Percentiles rank a stretch among this genome's conserved stretches.
Conservation (phyloP, 2,329 filamentous ascomycete species). For the Xylariaceae sp. region DNA sequence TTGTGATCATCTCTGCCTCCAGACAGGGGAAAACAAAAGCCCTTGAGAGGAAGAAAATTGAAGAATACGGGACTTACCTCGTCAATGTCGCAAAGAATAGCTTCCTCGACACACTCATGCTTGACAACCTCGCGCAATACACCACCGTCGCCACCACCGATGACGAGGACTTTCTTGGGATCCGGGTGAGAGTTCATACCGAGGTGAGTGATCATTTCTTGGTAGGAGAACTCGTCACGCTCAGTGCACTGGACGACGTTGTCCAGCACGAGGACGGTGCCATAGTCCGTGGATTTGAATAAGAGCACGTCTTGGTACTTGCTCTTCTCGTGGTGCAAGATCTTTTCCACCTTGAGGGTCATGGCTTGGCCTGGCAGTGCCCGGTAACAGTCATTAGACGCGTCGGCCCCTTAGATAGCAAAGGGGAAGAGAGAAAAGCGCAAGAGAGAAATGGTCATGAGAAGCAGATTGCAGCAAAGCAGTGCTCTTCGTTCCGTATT, state of each 20-base stretch:
- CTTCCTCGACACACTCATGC: constrained; percentile 95
- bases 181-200: constrained; percentile 98
- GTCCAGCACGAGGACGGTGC: constrained; percentile 92
- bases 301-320: constrained; percentile 98
- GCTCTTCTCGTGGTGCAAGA: constrained; percentile 98
- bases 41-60: not conserved
- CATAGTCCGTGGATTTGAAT: constrained; percentile 97
- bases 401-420: not conserved
- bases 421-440: not conserved
- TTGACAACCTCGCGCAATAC: constrained; percentile 98
- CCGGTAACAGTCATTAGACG: constrained; percentile 7
- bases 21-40: not conserved
- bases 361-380: constrained; percentile 75
- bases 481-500: not conserved
- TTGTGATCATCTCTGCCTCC: not conserved
- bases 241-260: constrained; percentile 99
- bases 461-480: not conserved
- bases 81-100: constrained; percentile 95
- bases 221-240: constrained; percentile 98
- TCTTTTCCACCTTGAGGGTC: constrained; percentile 95
- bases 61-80: constrained; percentile 50
- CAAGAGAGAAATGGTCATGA: not conserved
- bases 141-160: constrained; percentile 94
- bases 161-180: constrained; percentile 97
- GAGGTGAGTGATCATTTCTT: constrained; percentile 99